Conservation (phyloP, 257 asterid genomes). For the Phtheirospermum japonicum region DNA sequence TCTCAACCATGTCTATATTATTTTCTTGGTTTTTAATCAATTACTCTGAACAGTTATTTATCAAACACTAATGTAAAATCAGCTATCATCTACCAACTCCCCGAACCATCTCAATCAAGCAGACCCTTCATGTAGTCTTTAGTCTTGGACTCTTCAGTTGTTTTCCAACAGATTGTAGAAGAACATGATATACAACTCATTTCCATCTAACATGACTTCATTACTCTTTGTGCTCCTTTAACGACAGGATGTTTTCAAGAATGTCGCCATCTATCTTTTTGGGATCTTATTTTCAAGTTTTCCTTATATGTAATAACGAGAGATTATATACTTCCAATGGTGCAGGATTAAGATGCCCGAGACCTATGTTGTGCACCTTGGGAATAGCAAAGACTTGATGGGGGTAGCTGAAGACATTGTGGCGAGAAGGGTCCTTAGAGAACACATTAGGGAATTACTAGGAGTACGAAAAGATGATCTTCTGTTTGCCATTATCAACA, state of each 20-base stretch:
- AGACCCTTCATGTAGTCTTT: background rate
- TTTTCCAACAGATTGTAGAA: too few species aligned
- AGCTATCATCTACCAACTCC: too few species aligned
- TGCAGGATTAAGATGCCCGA: constrained; percentile 93
- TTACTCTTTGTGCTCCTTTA: background rate
- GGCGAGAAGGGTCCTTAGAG: constrained; percentile 78
- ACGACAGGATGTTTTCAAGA: constrained; percentile 4
- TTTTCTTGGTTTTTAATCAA: too few species aligned
- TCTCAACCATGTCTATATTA: too few species aligned
- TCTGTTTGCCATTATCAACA: constrained; percentile 79
- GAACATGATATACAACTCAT: background rate
- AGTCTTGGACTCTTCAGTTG: too few species aligned
- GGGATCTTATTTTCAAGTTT: constrained; percentile 24
- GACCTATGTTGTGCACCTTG: constrained; percentile 95
- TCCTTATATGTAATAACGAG: constrained; percentile 13
- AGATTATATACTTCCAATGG: constrained; percentile 24
- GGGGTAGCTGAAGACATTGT: constrained; percentile 78
- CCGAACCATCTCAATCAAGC: too few species aligned
- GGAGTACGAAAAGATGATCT: constrained; percentile 84
- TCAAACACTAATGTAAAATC: too few species aligned
- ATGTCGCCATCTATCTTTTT: constrained; percentile 1
- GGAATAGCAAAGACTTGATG: constrained; percentile 91
- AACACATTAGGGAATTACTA: constrained; percentile 86
- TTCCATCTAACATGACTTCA: constrained; percentile 16
- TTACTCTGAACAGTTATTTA: too few species aligned